These are phyloP conservation scores for Nothomitra cinnamomea DNA, from an alignment of 2,329 filamentous ascomycete species.

Conservation along the genomic window DNA sequence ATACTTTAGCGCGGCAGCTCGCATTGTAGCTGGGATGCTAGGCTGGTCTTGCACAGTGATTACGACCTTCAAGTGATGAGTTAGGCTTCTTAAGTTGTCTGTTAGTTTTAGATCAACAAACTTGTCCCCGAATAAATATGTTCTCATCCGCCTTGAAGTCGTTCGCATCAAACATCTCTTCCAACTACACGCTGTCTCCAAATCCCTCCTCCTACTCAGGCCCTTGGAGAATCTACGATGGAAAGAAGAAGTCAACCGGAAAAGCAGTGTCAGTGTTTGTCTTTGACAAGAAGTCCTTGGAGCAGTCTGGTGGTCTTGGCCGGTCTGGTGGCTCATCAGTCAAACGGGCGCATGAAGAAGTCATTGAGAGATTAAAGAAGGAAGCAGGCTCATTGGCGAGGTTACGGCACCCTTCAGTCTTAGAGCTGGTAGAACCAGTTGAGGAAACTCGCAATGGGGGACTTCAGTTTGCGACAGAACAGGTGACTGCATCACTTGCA, in stretches of 20 bases:
- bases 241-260: slow-evolving; percentile 87
- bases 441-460: slow-evolving; percentile 86
- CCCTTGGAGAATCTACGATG: slow-evolving; percentile 95
- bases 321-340: slow-evolving; percentile 48
- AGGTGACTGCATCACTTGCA: slow-evolving; percentile 75
- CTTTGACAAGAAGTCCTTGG: slow-evolving; percentile 78
- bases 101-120: neutral
- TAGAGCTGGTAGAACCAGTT: slow-evolving; percentile 86
- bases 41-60: no score
- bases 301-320: slow-evolving; percentile 44
- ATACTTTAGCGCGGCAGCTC: no score
- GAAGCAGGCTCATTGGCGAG: slow-evolving; percentile 81
- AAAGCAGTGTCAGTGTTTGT: slow-evolving; percentile 84
- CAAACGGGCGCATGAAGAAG: slow-evolving; percentile 74
- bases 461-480: slow-evolving; percentile 88
- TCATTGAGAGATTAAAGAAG: slow-evolving; percentile 77
- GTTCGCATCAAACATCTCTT: slow-evolving; percentile 80
- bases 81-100: neutral
- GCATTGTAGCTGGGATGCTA: no score
- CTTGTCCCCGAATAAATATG: slow-evolving; percentile 42
- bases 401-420: slow-evolving; percentile 74
- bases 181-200: slow-evolving; percentile 72
- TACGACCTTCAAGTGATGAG: neutral
- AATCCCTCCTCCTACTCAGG: slow-evolving; percentile 65
- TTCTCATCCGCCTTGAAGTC: slow-evolving; percentile 90